A percentile compares a stretch with the other conserved stretches of the same genome.
phyloP scores from a whole-genome alignment of 805 yeast species.

The Candida ipomoeae region DNA sequence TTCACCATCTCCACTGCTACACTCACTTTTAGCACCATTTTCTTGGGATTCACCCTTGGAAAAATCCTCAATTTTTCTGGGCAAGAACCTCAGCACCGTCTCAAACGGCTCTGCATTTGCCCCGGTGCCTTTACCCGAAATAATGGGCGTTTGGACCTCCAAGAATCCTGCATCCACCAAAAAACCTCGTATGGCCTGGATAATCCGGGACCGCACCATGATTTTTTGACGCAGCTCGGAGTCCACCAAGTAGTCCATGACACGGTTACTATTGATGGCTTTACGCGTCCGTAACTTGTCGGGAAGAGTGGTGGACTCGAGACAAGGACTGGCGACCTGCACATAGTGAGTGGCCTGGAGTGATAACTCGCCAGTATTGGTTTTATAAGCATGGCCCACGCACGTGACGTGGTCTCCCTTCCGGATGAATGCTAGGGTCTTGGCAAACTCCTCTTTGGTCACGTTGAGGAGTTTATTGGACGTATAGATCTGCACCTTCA shows the following conservation, averaged over 20 bases:
- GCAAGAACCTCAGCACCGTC: conserved; percentile 45
- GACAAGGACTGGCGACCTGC: conserved; percentile 58
- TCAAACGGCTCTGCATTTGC: conserved; percentile 89
- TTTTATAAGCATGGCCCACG: conserved; percentile 67
- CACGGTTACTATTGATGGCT: conserved; percentile 62
- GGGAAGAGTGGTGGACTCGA: conserved; percentile 48
- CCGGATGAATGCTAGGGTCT: conserved; percentile 41
- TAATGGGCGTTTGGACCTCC: conserved; percentile 87
- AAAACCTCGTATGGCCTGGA: conserved; percentile 53
- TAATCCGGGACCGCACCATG: conserved; percentile 50
- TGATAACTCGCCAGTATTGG: conserved; percentile 77
- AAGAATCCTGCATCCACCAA: conserved; percentile 54
- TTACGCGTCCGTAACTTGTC: conserved; percentile 53
- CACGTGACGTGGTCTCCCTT: conserved; percentile 71
- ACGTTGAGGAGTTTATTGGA: conserved; percentile 46
- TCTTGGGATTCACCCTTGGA: neutral
- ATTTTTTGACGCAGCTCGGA: conserved; percentile 44
- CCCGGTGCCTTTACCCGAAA: conserved; percentile 73
- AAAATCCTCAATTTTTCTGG: conserved; percentile 2
- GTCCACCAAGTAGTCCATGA: conserved; percentile 68
- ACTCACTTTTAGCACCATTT: neutral
- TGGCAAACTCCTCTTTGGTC: conserved; percentile 39
- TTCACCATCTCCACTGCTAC: neutral
- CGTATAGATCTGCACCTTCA: conserved; percentile 58
- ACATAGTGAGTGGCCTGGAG: conserved; percentile 53